Base-by-base conservation (phyloP, 345 rosid species). In the Rhizophora apiculata region DNA sequence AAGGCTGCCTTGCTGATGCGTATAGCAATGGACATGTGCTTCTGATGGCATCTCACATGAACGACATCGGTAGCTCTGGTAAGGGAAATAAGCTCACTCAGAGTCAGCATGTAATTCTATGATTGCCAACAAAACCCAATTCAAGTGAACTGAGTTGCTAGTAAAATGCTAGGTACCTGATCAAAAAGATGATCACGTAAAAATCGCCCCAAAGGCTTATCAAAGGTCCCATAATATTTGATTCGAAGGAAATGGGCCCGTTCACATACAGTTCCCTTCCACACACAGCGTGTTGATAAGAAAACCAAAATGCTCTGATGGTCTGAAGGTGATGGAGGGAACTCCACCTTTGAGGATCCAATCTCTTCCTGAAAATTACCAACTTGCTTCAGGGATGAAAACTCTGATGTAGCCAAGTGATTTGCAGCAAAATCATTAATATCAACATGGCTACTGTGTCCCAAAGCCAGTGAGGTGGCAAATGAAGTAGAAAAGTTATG, bases 251-350 rank as follows among this genome's bases (percentile, higher is more conserved):
- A 95, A 75, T 94, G 97, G 60, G 98, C 85, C 76, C 89, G 85
- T 68, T 91, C 96, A 70, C 98, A 91, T 55, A 91, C 86, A 68
- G 96, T 88, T 74, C 97, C 97, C 79, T 94, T 94, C 98, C 96
- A 91, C 80, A 94, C 96, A 24, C 96, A 89, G 59, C 98, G 80
- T 30, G 97, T 85, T 29, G 97, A 91, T 75, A 91, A 85, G 49
- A 92, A 94, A 69, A 91, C 98, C 83, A 94, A 82, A 85, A 94
- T 94, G 85, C 97, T 91, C 68, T 89, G 97, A 76, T 89, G 92
- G 73, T 94, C 96, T 34, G 95, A 88, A 69, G 93, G 97, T 66
- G 98, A 85, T 6, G 91, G 92, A 76, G 91, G 96, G 82, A 94
- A 91, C 68, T 91, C 97, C 65, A 85, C 95, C 80, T 91, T 87